A percentile compares a stretch with the other conserved stretches of the same genome.
phyloP scores from a whole-genome alignment of 2,329 filamentous ascomycete genomes.

The Botrytis byssoidea region DNA sequence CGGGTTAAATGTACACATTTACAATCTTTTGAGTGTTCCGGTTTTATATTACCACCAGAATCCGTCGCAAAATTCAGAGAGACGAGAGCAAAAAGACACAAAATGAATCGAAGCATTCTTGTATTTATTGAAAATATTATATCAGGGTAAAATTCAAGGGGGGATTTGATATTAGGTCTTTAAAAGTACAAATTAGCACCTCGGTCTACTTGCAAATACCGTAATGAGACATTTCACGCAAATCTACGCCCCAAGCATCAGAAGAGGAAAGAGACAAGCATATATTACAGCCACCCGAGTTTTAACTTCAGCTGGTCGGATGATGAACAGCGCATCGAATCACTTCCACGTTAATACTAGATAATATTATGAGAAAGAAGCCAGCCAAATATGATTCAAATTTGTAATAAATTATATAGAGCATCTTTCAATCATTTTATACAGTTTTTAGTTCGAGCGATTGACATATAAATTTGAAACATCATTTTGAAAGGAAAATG shows the following conservation, averaged over 20 bases:
- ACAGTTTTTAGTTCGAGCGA: not conserved
- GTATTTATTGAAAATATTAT: not conserved
- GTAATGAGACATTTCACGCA: not conserved
- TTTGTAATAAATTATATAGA: not conserved
- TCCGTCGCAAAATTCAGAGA: not conserved
- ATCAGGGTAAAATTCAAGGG: not conserved
- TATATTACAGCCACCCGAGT: not conserved
- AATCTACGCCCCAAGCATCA: not conserved
- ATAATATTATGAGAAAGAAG: not conserved
- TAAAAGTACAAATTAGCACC: not conserved
- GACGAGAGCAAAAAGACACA: not conserved
- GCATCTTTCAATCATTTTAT: not conserved
- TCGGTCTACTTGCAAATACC: not conserved
- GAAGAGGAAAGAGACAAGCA: conserved; percentile 1
- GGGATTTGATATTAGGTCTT: not conserved
- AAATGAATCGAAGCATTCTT: not conserved
- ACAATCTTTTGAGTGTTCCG: not conserved
- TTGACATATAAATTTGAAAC: not conserved
- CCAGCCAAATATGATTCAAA: not conserved
- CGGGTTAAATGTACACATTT: conserved; percentile 17
- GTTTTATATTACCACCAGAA: not conserved
- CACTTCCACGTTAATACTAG: not conserved
- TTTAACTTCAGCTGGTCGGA: not conserved
- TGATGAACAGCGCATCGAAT: not conserved
- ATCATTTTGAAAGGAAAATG: not conserved